These are phyloP conservation scores for Coccomyxa sp. DNA, from an alignment of 139 green algal genomes.

Conservation along the genomic window DNA sequence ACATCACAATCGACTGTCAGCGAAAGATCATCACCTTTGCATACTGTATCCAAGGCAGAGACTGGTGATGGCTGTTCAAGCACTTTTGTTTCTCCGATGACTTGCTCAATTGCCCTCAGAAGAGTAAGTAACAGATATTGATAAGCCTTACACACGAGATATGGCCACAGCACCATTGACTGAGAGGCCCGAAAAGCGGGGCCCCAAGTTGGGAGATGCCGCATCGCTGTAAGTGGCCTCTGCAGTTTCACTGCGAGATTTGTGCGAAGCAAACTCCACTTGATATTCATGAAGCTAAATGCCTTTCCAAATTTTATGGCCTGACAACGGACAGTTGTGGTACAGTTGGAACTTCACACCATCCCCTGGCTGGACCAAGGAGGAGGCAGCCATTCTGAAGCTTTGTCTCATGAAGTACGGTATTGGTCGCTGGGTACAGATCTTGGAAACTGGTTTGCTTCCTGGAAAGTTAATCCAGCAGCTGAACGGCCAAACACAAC, in stretches of 20 bases:
- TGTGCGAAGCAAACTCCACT: background rate
- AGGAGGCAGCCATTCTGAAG: conserved; percentile 74
- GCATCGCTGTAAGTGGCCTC: conserved; percentile 72
- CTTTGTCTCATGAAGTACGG: conserved; percentile 84
- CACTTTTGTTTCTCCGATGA: background rate
- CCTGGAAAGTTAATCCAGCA: conserved; percentile 89
- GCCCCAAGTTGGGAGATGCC: conserved; percentile 78
- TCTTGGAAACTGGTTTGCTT: conserved; percentile 75
- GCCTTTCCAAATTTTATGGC: no score
- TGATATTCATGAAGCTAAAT: background rate
- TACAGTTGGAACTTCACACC: conserved; percentile 90
- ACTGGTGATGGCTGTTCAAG: background rate
- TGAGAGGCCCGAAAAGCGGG: conserved; percentile 47
- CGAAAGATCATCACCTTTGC: background rate
- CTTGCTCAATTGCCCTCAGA: background rate
- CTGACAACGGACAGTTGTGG: background rate
- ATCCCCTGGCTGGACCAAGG: conserved; percentile 80
- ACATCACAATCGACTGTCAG: background rate
- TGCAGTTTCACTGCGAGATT: background rate
- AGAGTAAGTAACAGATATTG: background rate
- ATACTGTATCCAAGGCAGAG: background rate
- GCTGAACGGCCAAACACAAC: conserved; percentile 84
- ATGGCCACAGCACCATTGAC: no score
- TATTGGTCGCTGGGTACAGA: conserved; percentile 79
- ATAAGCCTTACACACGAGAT: background rate